Base-by-base conservation (phyloP, 495 filamentous ascomycete genomes). In the Neurospora terricola region DNA sequence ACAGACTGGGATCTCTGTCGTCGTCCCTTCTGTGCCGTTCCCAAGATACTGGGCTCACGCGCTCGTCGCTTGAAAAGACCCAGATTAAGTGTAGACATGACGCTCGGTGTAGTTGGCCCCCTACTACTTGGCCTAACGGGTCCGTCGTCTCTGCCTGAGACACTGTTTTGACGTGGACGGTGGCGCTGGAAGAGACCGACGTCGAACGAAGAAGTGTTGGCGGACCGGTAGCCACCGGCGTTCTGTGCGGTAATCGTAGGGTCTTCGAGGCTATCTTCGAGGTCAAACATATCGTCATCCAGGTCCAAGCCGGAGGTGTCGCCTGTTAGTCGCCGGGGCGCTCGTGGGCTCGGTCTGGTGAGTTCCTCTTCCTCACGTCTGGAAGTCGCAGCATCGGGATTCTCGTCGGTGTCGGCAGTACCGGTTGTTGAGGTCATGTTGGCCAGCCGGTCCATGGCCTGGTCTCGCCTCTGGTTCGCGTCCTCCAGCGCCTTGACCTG, bases 61-160 rank as follows among this genome's bases (percentile, higher is more conserved):
- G 77, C 79, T 14, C 85, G 80, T 23, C 83, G 77, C 73, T 79
- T 83, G 73, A 87, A 87, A 10, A 77, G 69, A n/a, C 84, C 82
- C 18, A 87, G 79, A 70, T 83, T 86, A 38, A 87, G 80, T 11
- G 80, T 81, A 3, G 82, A 82, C 72, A 80, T 83, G 34, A 83
- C 74, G 71, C 78, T 83, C n/a, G 84, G 83, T 14, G 85, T 87
- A 69, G 78, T 83, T 12, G 77, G 75, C 6, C 84, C 83, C 70
- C 84, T 81, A 75, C 85, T 87, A 73, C 84, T 85, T 34, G 84
- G 85, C 45, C 85, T 78, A 74, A 85, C 84, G 0, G 82, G 80
- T 12, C 77, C 83, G 36, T 85, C 83, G 36, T 82, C 82, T 39
- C 83, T 79, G 21, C 81, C 80, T 4, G 82, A 79, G 69, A 87